phyloP scores from a whole-genome alignment of 805 yeast species.

The Kregervanrija fluxuum region DNA sequence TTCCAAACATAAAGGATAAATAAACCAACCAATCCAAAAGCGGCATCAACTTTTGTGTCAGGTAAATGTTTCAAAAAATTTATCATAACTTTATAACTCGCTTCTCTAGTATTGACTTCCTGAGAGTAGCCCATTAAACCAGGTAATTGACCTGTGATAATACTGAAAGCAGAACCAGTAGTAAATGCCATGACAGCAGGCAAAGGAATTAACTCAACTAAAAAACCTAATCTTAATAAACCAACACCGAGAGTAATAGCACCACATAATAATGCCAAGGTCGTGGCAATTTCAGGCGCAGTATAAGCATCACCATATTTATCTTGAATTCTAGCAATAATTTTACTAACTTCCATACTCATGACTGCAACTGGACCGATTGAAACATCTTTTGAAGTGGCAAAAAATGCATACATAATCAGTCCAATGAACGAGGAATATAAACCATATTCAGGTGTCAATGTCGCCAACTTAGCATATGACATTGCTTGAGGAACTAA shows the following conservation, averaged over 20 bases:
- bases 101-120: conserved; percentile 60
- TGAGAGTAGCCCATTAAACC: conserved; percentile 68
- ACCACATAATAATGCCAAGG: conserved; percentile 75
- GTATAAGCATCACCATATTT: conserved; percentile 33
- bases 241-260: conserved; percentile 79
- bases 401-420: conserved; percentile 78
- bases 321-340: conserved; percentile 53
- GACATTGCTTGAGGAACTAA: conserved; percentile 95
- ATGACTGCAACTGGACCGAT: conserved; percentile 97
- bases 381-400: conserved; percentile 93
- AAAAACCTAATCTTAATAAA: conserved; percentile 72
- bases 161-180: conserved; percentile 87
- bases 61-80: conserved; percentile 64
- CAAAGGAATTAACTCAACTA: conserved; percentile 78
- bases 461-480: conserved; percentile 78
- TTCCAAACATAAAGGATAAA: conserved; percentile 68
- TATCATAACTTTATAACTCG: conserved; percentile 65
- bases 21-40: conserved; percentile 75
- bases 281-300: conserved; percentile 75
- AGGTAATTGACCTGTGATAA: conserved; percentile 80
- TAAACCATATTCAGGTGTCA: conserved; percentile 77
- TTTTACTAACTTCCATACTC: conserved; percentile 82
- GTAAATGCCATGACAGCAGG: conserved; percentile 93
- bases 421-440: conserved; percentile 92
- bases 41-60: conserved; percentile 68